phyloP scores from a whole-genome alignment of 2,329 filamentous ascomycete genomes.

The Sporothrix pseudoabietina region DNA sequence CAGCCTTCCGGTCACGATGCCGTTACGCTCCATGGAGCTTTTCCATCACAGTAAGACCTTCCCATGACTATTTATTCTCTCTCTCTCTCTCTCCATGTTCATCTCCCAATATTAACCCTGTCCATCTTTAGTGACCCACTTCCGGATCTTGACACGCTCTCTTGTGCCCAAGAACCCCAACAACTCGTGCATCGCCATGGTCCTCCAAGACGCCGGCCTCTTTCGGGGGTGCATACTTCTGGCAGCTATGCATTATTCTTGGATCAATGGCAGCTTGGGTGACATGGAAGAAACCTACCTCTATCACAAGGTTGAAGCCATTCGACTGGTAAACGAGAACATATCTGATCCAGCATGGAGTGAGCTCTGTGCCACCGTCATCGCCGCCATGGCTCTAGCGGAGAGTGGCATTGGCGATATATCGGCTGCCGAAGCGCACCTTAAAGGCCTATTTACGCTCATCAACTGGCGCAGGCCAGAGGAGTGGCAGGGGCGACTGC shows the following conservation, averaged over 20 bases:
- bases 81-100: not conserved
- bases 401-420: slow-evolving; percentile 27
- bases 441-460: slow-evolving; percentile 14
- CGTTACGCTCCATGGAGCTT: slow-evolving; percentile 17
- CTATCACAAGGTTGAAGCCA: slow-evolving; percentile 24
- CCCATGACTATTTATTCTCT: no score
- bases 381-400: slow-evolving; percentile 17
- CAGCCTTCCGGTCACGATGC: slow-evolving; percentile 14
- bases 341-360: not conserved
- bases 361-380: not conserved
- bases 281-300: slow-evolving; percentile 18
- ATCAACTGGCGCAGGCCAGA: slow-evolving; percentile 15
- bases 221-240: not conserved
- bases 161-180: not conserved
- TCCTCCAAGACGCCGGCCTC: not conserved
- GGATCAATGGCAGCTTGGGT: slow-evolving; percentile 22
- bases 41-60: slow-evolving; percentile 16
- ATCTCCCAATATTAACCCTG: no score
- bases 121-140: slow-evolving; percentile 17
- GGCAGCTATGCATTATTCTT: slow-evolving; percentile 23
- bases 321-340: slow-evolving; percentile 13
- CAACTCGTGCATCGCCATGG: not conserved
- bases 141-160: not conserved
- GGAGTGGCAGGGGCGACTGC: not conserved
- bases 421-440: slow-evolving; percentile 14